Evolutionary conservation across 371 early-diverging fungal genomes (phyloP).

Genomic region (Actinomucor elegans): DNA sequence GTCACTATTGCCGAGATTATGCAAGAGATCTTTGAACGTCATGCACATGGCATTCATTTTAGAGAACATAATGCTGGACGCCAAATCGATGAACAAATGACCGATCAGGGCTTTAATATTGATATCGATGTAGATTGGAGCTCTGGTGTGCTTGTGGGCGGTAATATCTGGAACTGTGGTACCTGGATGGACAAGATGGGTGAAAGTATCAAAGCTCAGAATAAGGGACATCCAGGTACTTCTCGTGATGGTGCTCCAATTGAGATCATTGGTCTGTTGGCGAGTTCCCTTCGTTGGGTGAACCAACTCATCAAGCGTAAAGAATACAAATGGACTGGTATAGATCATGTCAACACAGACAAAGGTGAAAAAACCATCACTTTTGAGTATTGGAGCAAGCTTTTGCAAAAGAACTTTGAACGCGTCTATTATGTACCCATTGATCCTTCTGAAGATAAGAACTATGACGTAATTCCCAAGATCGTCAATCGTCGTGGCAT

Average conservation of each 20-base stretch:
- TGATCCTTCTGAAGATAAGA: constrained; percentile 48
- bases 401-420: constrained; percentile 84
- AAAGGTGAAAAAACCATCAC: constrained; percentile 35
- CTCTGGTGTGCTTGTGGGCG: constrained; percentile 86
- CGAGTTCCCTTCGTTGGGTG: constrained; percentile 85
- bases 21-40: constrained; percentile 90
- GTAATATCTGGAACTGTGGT: constrained; percentile 93
- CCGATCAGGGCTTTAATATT: constrained; percentile 86
- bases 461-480: constrained; percentile 62
- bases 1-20: constrained; percentile 81
- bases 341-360: constrained; percentile 32
- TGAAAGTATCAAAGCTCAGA: constrained; percentile 89
- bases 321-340: constrained; percentile 47
- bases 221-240: constrained; percentile 88
- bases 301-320: constrained; percentile 47
- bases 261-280: constrained; percentile 90
- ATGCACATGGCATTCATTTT: constrained; percentile 92
- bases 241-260: constrained; percentile 93
- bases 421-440: constrained; percentile 84
- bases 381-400: constrained; percentile 76
- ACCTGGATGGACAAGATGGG: constrained; percentile 99
- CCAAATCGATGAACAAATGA: constrained; percentile 89
- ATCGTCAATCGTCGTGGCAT: constrained; percentile 91
- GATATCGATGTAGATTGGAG: constrained; percentile 67
- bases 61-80: constrained; percentile 95